Evolutionary conservation across 805 yeast species (phyloP), one percentile per base, ranked within the genome.

Genomic region (Hanseniaspora singularis): DNA sequence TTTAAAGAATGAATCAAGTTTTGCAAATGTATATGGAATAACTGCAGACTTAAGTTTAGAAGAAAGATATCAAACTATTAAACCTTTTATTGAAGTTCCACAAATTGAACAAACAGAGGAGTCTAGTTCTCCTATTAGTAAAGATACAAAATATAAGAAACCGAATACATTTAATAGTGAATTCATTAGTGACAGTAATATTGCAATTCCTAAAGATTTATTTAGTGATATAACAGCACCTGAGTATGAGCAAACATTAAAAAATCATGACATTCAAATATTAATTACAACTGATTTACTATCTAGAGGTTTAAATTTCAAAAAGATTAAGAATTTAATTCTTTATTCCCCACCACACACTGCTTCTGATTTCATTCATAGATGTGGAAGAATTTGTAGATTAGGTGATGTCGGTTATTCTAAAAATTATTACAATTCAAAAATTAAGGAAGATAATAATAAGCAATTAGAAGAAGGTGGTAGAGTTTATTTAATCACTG

Each of bases 381-480:
- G 98, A 51, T 81, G 85, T 1, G 98, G 98, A 1, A 74, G 98
- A 64, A 89, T 96, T 0, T 96, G 96, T 2, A 68, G 98, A 60
- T 37, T 34, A 11, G 48, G 48, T 15, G 48, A 43, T 37, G 26
- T 23, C 12, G 48, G 48, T 4, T 27, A 28, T 16, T 30, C 34
- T 12, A 43, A 43, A 12, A 38, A 19, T 5, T 22, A 30, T 15
- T 43, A 43, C 14, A n/a, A n/a, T 18, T 15, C 28, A 3, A 9
- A 34, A 4, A 36, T 43, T 5, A 36, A 43, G 16, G 30, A 26
- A 3, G 37, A 42, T 12, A 42, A 42, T 20, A 28, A 42, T 15
- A 33, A 42, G 12, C 9, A 4, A 15, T 79, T 88, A 82, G 83
- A 81, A 38, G 86, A 81, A 57, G 71, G 81, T 31, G 98, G 98